Evolutionary conservation across 179 eudicot genomes (phyloP).

Genomic region (Beta corolliflora): DNA sequence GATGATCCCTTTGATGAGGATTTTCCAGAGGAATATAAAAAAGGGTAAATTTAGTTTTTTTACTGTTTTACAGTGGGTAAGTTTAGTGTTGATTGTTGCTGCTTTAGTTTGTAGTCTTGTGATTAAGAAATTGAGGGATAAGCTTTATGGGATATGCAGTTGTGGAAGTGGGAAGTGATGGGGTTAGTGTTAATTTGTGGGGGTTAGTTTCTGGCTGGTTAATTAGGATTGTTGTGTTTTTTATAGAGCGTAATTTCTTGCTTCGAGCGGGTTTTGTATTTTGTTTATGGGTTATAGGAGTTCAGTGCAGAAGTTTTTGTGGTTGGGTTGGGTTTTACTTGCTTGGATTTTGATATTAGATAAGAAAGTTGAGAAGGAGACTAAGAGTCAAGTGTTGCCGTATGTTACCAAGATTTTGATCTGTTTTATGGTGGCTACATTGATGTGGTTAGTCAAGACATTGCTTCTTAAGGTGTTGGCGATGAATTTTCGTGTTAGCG

Average conservation of each 20-base stretch:
- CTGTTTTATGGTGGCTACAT: conserved; percentile 39
- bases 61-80: conserved; percentile 52
- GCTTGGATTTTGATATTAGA: conserved; percentile 44
- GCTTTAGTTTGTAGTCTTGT: conserved; percentile 61
- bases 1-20: conserved; percentile 85
- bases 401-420: conserved; percentile 39
- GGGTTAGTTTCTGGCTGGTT: conserved; percentile 42
- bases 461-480: conserved; percentile 42
- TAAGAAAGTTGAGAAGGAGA: conserved; percentile 26
- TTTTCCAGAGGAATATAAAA: conserved; percentile 71
- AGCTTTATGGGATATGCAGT: conserved; percentile 28
- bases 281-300: conserved; percentile 43
- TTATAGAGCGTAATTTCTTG: conserved; percentile 43
- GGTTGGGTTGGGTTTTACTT: conserved; percentile 38
- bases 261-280: conserved; percentile 41
- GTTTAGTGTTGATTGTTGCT: conserved; percentile 53
- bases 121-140: conserved; percentile 34
- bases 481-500: conserved; percentile 44
- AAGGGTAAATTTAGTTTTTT: conserved; percentile 50
- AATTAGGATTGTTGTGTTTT: conserved; percentile 36
- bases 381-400: conserved; percentile 50
- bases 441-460: conserved; percentile 47
- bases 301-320: conserved; percentile 36
- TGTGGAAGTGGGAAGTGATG: conserved; percentile 49
- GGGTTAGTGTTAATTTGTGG: conserved; percentile 38